phyloP scores from a whole-genome alignment of 257 asterid genomes.

The Striga asiatica region DNA sequence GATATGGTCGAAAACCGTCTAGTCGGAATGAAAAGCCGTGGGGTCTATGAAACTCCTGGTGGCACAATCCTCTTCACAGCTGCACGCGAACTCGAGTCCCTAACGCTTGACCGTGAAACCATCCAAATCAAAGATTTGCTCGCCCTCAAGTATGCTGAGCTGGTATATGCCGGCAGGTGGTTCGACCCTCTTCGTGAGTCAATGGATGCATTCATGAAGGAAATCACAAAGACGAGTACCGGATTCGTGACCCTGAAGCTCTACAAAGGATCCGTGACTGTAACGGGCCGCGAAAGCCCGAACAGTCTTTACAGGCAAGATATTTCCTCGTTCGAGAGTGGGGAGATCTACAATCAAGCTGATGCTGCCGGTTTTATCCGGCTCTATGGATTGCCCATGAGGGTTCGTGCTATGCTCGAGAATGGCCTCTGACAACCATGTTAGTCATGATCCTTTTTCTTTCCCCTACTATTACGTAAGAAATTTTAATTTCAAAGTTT shows the following conservation, averaged over 20 bases:
- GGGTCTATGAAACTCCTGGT: conserved; percentile 93
- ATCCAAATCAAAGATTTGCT: conserved; percentile 71
- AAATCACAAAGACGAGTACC: conserved; percentile 61
- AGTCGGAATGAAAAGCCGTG: conserved; percentile 97
- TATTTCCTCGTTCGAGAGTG: conserved; percentile 79
- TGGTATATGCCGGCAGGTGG: conserved; percentile 93
- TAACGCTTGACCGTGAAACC: conserved; percentile 87
- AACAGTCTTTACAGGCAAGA: not conserved
- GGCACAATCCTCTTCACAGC: conserved; percentile 84
- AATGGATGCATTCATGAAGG: conserved; percentile 89
- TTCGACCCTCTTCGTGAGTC: conserved; percentile 89
- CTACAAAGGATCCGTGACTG: conserved; percentile 67
- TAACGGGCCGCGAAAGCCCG: conserved; percentile 29
- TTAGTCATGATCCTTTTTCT: not conserved
- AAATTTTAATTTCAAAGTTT: too few species aligned
- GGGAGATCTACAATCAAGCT: conserved; percentile 27
- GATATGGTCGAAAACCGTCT: conserved; percentile 94
- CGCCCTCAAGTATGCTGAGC: conserved; percentile 82
- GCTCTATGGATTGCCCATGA: conserved; percentile 35
- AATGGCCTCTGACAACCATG: conserved; percentile 25
- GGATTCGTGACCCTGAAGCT: conserved; percentile 84
- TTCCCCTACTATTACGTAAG: not conserved
- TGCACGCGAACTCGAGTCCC: conserved; percentile 82
- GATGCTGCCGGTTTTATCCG: not conserved
- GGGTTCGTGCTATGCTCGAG: conserved; percentile 56